phyloP scores from a whole-genome alignment of 129 eudicot genomes.

The Solidago caesia region DNA sequence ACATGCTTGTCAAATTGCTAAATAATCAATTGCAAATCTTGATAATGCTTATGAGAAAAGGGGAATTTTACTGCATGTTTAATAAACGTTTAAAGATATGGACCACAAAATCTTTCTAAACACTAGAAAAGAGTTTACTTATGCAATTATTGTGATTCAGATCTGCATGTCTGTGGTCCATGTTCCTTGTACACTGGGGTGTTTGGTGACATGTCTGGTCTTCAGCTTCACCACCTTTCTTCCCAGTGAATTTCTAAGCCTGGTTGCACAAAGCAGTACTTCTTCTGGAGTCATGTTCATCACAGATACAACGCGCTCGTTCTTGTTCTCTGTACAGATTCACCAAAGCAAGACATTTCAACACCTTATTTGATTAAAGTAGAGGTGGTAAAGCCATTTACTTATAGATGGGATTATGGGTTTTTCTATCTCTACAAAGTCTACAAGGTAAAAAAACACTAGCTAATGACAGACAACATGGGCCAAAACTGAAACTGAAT shows the following conservation, averaged over 20 bases:
- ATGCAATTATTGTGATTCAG: constrained; percentile 27
- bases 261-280: constrained; percentile 57
- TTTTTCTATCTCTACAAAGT: no score
- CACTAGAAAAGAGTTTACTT: not conserved
- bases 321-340: constrained; percentile 59
- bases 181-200: constrained; percentile 95
- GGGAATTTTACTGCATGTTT: constrained; percentile 8
- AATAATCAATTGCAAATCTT: constrained; percentile 10
- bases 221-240: constrained; percentile 88
- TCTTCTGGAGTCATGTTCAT: constrained; percentile 76
- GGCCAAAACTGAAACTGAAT: no score
- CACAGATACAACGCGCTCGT: constrained; percentile 77
- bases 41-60: constrained; percentile 13
- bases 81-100: not conserved
- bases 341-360: not conserved
- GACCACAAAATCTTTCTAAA: not conserved
- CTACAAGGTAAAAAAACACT: not conserved
- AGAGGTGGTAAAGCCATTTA: not conserved
- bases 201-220: constrained; percentile 79
- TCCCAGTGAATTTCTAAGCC: constrained; percentile 78
- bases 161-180: constrained; percentile 70
- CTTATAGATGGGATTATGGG: no score
- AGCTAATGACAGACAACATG: no score
- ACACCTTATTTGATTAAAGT: not conserved
- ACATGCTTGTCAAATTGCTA: constrained; percentile 5